phyloP scores from a whole-genome alignment of 2,329 filamentous ascomycete genomes.

The Plenodomus biglobosus region DNA sequence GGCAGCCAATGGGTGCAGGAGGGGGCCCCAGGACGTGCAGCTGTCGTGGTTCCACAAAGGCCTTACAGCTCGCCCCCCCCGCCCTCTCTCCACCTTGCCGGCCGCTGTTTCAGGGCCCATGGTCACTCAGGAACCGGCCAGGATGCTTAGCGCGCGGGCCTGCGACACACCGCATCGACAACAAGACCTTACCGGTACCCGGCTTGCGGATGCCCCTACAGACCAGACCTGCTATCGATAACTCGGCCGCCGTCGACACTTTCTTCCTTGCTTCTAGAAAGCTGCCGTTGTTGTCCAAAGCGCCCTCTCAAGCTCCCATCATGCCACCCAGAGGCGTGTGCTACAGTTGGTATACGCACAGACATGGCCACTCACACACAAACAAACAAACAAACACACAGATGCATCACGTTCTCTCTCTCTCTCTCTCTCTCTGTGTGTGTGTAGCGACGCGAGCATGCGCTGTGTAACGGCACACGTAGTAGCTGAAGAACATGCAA shows the following conservation, averaged over 20 bases:
- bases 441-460: slow-evolving; percentile 26
- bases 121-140: slow-evolving; percentile 16
- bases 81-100: slow-evolving; percentile 20
- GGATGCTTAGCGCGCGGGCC: slow-evolving; percentile 8
- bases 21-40: not conserved
- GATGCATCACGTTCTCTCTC: too few species aligned
- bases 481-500: slow-evolving; percentile 19
- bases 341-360: slow-evolving; percentile 17
- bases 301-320: slow-evolving; percentile 2
- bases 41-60: slow-evolving; percentile 21
- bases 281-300: slow-evolving; percentile 8
- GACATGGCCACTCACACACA: slow-evolving; percentile 14
- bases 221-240: not conserved
- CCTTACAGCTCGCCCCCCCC: slow-evolving; percentile 17
- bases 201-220: slow-evolving; percentile 5
- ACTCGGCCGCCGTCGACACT: not conserved
- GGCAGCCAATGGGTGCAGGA: slow-evolving; percentile 13
- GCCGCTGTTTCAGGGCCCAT: slow-evolving; percentile 30
- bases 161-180: slow-evolving; percentile 29
- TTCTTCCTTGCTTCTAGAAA: slow-evolving; percentile 15
- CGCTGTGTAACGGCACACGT: slow-evolving; percentile 21
- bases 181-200: slow-evolving; percentile 4
- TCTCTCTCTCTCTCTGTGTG: too few species aligned
- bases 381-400: too few species aligned
- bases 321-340: slow-evolving; percentile 11